Conservation (phyloP, 352 stramenopile species). For the Plasmopara muralis region DNA sequence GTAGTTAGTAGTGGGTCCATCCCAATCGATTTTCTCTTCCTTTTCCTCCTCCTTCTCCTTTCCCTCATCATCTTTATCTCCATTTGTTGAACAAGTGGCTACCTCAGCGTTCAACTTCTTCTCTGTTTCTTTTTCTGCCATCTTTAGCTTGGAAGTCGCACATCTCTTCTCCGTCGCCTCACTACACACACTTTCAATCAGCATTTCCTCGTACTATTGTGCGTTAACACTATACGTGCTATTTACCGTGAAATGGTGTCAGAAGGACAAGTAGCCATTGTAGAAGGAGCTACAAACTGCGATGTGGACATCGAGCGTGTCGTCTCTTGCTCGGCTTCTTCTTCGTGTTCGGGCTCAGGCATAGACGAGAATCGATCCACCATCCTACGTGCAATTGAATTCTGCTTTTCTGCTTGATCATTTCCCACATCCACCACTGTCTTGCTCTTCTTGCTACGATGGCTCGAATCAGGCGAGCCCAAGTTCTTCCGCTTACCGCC, state of each 20-base stretch:
- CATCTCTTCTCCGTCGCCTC: constrained; percentile 13
- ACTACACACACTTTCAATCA: constrained; percentile 10
- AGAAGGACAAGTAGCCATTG: constrained; percentile 10
- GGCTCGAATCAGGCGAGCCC: constrained; percentile 33
- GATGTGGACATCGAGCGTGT: constrained; percentile 24
- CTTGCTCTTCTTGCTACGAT: constrained; percentile 44
- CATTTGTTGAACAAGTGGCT: neutral
- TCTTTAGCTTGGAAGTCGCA: constrained; percentile 6
- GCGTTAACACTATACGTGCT: constrained; percentile 1
- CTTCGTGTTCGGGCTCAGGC: constrained; percentile 33
- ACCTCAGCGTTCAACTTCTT: constrained; percentile 5
- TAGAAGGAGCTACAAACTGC: constrained; percentile 25
- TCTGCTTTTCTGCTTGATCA: constrained; percentile 27
- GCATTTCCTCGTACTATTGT: constrained; percentile 4
- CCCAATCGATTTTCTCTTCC: constrained; percentile 30
- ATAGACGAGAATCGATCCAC: constrained; percentile 31
- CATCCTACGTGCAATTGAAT: constrained; percentile 37
- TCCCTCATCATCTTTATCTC: constrained; percentile 1
- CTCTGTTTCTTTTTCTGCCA: constrained; percentile 7
- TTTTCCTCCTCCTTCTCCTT: constrained; percentile 9
- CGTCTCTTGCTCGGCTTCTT: constrained; percentile 11
- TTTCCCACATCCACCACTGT: constrained; percentile 29
- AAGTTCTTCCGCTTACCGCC: constrained; percentile 55
- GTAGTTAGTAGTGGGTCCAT: constrained; percentile 62
- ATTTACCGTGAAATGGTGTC: constrained; percentile 12